Percentiles rank a stretch among this genome's conserved stretches.
These are phyloP conservation scores for Neltuma alba DNA, from an alignment of 306 rosid genomes.

Conservation along the genomic window DNA sequence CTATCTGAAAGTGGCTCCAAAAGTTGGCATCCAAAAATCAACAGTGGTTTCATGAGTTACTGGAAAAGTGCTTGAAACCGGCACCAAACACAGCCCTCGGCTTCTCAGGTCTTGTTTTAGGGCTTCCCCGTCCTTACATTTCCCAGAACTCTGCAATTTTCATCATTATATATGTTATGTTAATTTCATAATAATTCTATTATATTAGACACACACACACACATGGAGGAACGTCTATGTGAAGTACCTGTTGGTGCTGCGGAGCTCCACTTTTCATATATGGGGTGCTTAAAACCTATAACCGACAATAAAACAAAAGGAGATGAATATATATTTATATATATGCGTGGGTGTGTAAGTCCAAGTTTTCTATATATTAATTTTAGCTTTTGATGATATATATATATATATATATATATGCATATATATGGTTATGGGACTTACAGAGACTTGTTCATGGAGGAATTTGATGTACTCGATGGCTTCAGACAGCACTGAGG, in stretches of 20 bases:
- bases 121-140: constrained; percentile 69
- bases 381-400: neutral
- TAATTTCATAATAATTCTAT: too few species aligned
- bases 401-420: neutral
- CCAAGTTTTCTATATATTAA: neutral
- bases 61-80: constrained; percentile 88
- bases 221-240: neutral
- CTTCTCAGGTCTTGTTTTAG: constrained; percentile 85
- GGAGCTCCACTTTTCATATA: constrained; percentile 94
- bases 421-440: constrained; percentile 57
- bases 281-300: constrained; percentile 86
- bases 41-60: constrained; percentile 85
- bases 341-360: neutral
- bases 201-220: too few species aligned
- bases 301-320: neutral
- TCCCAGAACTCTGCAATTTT: constrained; percentile 54
- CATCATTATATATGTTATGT: neutral
- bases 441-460: constrained; percentile 90
- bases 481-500: constrained; percentile 99
- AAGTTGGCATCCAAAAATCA: constrained; percentile 96
- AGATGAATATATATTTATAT: neutral
- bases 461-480: constrained; percentile 93
- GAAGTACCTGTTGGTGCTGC: constrained; percentile 74
- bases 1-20: constrained; percentile 82
- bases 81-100: constrained; percentile 94